phyloP scores from a whole-genome alignment of 2,329 filamentous ascomycete species.

The Chaetomiaceae sp. region DNA sequence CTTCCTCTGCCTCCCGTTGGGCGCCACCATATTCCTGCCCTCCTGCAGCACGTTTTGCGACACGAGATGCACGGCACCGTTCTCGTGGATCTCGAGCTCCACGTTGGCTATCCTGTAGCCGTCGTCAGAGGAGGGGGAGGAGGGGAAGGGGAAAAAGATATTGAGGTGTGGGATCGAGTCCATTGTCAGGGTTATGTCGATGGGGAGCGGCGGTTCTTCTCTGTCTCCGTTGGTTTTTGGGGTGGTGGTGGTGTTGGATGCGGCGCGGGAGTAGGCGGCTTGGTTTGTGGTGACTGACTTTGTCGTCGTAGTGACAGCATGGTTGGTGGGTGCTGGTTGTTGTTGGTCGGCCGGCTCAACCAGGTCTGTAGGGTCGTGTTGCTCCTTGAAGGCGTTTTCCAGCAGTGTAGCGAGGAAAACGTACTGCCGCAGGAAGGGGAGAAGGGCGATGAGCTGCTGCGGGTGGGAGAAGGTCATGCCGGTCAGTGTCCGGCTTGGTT shows the following conservation, averaged over 20 bases:
- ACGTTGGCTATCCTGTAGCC: conserved; percentile 47
- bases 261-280: conserved; percentile 27
- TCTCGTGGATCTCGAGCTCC: conserved; percentile 54
- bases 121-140: no score
- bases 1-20: conserved; percentile 35
- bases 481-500: conserved; percentile 63
- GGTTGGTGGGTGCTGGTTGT: background rate
- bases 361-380: conserved; percentile 24
- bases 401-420: conserved; percentile 64
- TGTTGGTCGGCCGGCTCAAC: conserved; percentile 15
- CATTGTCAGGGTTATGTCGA: conserved; percentile 51
- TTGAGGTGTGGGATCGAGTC: conserved; percentile 47
- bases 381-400: conserved; percentile 52
- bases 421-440: conserved; percentile 74
- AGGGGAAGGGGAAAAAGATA: conserved; percentile 55
- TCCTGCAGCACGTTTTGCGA: conserved; percentile 52
- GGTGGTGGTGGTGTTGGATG: background rate
- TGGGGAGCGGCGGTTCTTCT: conserved; percentile 28
- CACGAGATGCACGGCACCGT: conserved; percentile 54
- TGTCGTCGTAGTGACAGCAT: conserved; percentile 12
- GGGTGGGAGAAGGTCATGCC: conserved; percentile 75
- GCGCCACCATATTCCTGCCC: conserved; percentile 20
- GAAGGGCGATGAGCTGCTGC: conserved; percentile 65
- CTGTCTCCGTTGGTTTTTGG: conserved; percentile 10
- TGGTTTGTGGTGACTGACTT: conserved; percentile 24